A percentile compares a stretch with the other conserved stretches of the same genome.
phyloP scores from a whole-genome alignment of 2,329 filamentous ascomycete species.

The Fonsecaea pugnacius region DNA sequence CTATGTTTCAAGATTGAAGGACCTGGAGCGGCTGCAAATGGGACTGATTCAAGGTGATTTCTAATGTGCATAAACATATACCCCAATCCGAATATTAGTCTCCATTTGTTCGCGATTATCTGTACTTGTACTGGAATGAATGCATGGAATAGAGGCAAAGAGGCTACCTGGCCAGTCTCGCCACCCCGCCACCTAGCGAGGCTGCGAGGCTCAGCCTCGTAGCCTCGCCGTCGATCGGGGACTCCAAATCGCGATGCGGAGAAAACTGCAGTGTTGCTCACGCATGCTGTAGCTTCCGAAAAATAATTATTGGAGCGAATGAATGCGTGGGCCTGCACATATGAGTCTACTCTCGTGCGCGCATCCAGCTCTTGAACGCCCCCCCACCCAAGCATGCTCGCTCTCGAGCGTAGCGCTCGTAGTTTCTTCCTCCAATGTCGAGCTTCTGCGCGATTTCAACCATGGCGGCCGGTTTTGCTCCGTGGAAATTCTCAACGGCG shows the following conservation, averaged over 20 bases:
- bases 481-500: conserved; percentile 17
- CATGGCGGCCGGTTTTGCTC: not conserved
- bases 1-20: not conserved
- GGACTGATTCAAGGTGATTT: not conserved
- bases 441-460: conserved; percentile 24
- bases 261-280: conserved; percentile 3
- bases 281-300: not conserved
- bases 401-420: conserved; percentile 29
- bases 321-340: not conserved
- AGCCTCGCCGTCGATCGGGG: conserved; percentile 1
- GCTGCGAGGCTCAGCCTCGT: not conserved
- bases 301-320: conserved; percentile 1
- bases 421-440: conserved; percentile 34
- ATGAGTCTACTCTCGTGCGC: not conserved
- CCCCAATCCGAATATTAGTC: too few species aligned
- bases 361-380: not conserved
- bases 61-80: not conserved
- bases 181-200: not conserved
- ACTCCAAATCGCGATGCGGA: conserved; percentile 7
- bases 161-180: not conserved
- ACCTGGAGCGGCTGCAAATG: too few species aligned
- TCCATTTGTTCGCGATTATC: not conserved
- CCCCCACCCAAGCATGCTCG: conserved; percentile 17
- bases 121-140: not conserved
- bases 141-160: not conserved